Evolutionary conservation across 768 basidiomycete genomes (phyloP), one percentile per base, ranked within the genome.

Genomic region (Multifurca ochricompacta): DNA sequence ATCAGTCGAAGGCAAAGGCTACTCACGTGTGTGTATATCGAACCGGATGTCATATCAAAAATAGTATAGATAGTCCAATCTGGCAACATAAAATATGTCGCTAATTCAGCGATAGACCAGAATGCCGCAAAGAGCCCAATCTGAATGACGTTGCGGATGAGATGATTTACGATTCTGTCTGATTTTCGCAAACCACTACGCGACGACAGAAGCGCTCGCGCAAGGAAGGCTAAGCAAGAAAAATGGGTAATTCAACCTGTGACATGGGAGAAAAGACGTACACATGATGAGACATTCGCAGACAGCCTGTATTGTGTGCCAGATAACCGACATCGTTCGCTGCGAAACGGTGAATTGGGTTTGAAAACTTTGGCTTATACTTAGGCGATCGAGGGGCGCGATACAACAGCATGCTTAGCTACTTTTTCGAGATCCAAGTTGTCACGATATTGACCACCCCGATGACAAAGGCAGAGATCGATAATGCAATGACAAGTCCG

Each of bases 1-100:
- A 47, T 6, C 13, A 5, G 13, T 39, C 19, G 30, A 8, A 51
- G 21, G 6, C 28, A 13, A 21, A 8, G 10, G 42, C 31, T 16
- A 44, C 43, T 32, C 40, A 51, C 50, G 40, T 51, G 50, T 3
- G 50, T 51, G 41, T 51, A 51, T 25, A 51, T 51, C n/a, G 41
- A 42, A 23, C 50, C 50, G 19, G 41, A 41, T 42, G 50, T 42
- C 21, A 19, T 18, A 11, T 41, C 50, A 43, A 51, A 51, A 6
- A 51, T 3, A 0, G 23, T n/a, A 34, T 42, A 42, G 3, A 43
- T 2, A 2, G 23, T 27, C 16, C 19, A 23, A 7, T 6, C 5
- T 9, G 50, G 50, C 13, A 50, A n/a, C 7, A 50, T 23, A n/a
- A 41, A 41, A 8, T 23, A 50, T 14, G 49, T 41, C 14, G 10